phyloP scores from a whole-genome alignment of 78 protist species.

The Dictyostelium discoideum region dicty_2.7 NC_007091.3:193501-194000 shows the following conservation, averaged over 20 bases:
- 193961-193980: not conserved
- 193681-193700: conserved; percentile 74
- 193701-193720: conserved; percentile 46
- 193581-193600: not conserved
- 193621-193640: not conserved
- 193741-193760: not conserved
- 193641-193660: not conserved
- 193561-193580: not conserved
- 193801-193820: conserved; percentile 17
- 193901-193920: not conserved
- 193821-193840: not conserved
- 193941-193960: not conserved
- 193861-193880: not conserved
- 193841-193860: not conserved
- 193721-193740: not conserved
- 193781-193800: conserved; percentile 25
- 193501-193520: not conserved
- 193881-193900: conserved; percentile 34
- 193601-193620: not conserved
- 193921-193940: not conserved
- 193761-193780: not conserved
- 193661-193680: not conserved
- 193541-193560: not conserved
- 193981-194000: not conserved
- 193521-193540: not conserved